These are phyloP conservation scores for Cryptosporidium ubiquitum DNA, from an alignment of 169 alveolate genomes.

Conservation along the genomic window DNA sequence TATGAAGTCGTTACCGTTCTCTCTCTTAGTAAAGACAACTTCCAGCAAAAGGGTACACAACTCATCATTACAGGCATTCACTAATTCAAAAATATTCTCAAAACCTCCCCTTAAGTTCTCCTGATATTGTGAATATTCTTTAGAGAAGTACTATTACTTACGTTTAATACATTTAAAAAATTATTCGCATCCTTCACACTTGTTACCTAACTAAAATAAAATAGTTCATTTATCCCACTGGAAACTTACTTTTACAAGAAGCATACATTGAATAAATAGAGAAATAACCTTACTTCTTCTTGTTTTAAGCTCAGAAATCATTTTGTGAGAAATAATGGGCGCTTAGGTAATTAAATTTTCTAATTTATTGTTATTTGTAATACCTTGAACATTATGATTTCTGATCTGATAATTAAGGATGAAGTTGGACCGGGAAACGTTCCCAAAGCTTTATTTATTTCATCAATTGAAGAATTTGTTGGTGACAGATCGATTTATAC, in stretches of 20 bases:
- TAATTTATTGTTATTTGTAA: not conserved
- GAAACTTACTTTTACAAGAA: constrained; percentile 36
- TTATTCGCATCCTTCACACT: constrained; percentile 65
- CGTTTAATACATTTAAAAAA: constrained; percentile 35
- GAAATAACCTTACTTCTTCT: constrained; percentile 5
- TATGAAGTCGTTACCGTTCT: constrained; percentile 5
- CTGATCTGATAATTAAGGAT: constrained; percentile 66
- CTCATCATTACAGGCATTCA: constrained; percentile 61
- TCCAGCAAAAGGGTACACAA: constrained; percentile 40
- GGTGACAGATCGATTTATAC: constrained; percentile 12
- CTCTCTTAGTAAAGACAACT: not conserved
- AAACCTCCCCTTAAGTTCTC: constrained; percentile 1
- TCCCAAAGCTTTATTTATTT: constrained; percentile 53
- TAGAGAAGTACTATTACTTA: not conserved
- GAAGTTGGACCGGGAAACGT: constrained; percentile 55
- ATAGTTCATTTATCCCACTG: not conserved
- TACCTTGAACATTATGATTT: not conserved
- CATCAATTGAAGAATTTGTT: constrained; percentile 69
- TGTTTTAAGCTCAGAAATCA: not conserved
- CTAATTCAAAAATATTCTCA: constrained; percentile 59
- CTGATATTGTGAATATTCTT: not conserved
- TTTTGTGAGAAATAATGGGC: not conserved
- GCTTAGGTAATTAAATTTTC: not conserved
- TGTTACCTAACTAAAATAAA: constrained; percentile 34
- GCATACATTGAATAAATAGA: constrained; percentile 37